Evolutionary conservation across 2,329 filamentous ascomycete genomes (phyloP).

Genomic region (Gnomoniopsis sp.): DNA sequence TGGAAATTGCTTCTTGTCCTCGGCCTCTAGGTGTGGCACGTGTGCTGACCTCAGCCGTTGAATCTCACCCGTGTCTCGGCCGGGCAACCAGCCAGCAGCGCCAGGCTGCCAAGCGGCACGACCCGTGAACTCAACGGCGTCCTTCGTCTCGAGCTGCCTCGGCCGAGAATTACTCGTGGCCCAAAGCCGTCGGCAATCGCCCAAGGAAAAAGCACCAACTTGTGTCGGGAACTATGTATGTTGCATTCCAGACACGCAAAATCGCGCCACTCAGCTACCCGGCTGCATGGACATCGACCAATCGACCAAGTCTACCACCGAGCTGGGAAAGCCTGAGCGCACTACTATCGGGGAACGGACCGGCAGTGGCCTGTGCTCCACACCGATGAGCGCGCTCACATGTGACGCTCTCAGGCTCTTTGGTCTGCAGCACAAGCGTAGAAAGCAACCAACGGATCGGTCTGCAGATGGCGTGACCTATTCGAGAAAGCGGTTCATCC

Average conservation of each 20-base stretch:
- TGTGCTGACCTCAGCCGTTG: too few species aligned
- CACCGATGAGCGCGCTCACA: too few species aligned
- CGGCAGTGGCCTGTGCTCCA: neutral
- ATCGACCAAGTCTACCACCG: too few species aligned
- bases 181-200: too few species aligned
- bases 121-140: slow-evolving; percentile 9
- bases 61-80: too few species aligned
- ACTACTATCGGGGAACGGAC: neutral
- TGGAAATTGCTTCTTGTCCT: neutral
- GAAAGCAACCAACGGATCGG: neutral
- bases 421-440: neutral
- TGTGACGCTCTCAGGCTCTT: neutral
- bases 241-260: too few species aligned
- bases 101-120: neutral
- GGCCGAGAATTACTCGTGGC: neutral
- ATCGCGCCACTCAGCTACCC: too few species aligned
- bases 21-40: neutral
- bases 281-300: too few species aligned
- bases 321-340: neutral
- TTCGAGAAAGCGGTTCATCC: neutral
- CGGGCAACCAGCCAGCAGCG: too few species aligned
- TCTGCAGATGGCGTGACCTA: neutral
- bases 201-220: too few species aligned
- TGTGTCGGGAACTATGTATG: too few species aligned
- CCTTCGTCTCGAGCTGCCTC: slow-evolving; percentile 2